Conservation (phyloP, 2,329 filamentous ascomycete genomes). For the Hawksworthiomyces lignivorus region DNA sequence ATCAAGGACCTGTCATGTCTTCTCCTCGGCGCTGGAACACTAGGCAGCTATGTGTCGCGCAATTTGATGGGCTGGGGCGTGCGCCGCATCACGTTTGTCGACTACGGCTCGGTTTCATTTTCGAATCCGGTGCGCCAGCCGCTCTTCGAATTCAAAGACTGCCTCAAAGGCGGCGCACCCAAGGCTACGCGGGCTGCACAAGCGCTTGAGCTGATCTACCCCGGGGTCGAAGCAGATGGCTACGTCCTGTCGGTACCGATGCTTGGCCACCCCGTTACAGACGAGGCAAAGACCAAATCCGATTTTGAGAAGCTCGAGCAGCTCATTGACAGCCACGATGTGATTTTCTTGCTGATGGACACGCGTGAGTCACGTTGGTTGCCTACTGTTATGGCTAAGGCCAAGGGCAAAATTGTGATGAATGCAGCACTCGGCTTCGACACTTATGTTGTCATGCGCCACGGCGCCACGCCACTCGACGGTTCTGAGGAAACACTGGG, state of each 20-base stretch:
- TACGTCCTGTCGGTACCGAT: constrained; percentile 85
- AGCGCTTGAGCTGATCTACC: constrained; percentile 78
- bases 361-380: constrained; percentile 92
- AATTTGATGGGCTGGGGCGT: constrained; percentile 95
- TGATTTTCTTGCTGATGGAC: constrained; percentile 94
- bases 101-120: constrained; percentile 88
- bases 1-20: constrained; percentile 89
- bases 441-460: constrained; percentile 94
- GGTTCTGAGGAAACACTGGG: constrained; percentile 63
- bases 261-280: constrained; percentile 80
- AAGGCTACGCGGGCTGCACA: constrained; percentile 79
- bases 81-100: constrained; percentile 88
- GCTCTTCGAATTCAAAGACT: constrained; percentile 85
- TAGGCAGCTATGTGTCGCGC: constrained; percentile 88
- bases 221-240: constrained; percentile 75
- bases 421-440: constrained; percentile 96
- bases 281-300: constrained; percentile 58
- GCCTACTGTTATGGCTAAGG: constrained; percentile 92
- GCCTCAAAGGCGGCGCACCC: constrained; percentile 70
- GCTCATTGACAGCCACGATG: constrained; percentile 80
- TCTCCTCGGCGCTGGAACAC: constrained; percentile 81
- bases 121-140: constrained; percentile 96
- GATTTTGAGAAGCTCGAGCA: constrained; percentile 70
- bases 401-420: constrained; percentile 87
- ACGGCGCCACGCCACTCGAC: constrained; percentile 59